phyloP scores from a whole-genome alignment of 192 early-diverging fungal species.

The Linnemannia exigua region DNA sequence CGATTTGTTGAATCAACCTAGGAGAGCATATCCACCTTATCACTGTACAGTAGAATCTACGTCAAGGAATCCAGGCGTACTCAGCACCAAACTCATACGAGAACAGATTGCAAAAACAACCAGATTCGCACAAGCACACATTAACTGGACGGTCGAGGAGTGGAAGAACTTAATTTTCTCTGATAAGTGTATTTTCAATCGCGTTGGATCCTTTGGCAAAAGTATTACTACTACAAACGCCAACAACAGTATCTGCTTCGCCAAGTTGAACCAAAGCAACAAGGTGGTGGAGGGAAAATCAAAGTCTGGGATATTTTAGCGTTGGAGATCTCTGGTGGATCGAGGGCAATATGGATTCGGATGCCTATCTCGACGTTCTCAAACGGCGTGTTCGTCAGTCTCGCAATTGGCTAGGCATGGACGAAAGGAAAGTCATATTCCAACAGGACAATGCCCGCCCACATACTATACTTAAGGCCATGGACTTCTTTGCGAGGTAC shows the following conservation, averaged over 20 bases:
- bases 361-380: no score
- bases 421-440: no score
- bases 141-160: constrained; percentile 18
- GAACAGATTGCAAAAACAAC: background rate
- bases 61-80: background rate
- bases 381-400: no score
- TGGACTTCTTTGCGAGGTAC: no score
- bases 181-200: constrained; percentile 17
- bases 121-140: constrained; percentile 28
- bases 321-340: no score
- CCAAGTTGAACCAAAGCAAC: background rate
- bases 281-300: constrained; percentile 10
- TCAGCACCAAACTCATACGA: background rate
- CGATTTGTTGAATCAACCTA: constrained; percentile 19
- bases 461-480: no score
- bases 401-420: no score
- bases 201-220: constrained; percentile 17
- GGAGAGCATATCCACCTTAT: background rate
- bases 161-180: constrained; percentile 35
- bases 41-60: background rate
- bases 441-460: no score
- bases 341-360: no score
- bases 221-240: constrained; percentile 7
- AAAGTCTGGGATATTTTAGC: constrained; percentile 14
- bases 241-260: background rate